Base-by-base conservation (phyloP, 1,284 basidiomycete species). In the Microbotryum silenes-acaulis region DNA sequence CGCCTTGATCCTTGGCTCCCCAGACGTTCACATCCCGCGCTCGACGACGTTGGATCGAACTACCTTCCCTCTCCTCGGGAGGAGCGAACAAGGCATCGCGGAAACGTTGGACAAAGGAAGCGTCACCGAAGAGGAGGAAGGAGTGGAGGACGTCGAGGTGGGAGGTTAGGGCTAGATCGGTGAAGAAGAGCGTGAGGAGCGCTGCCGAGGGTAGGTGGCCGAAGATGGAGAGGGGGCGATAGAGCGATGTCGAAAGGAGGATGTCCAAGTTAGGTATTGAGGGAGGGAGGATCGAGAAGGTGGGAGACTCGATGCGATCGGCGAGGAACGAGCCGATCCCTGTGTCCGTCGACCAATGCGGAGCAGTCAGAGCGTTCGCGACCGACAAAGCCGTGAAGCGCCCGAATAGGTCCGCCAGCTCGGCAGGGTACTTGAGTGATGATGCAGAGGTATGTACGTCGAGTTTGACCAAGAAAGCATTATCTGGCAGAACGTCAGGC, bases 131-230 rank as follows among this genome's bases (percentile, higher is more conserved):
- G 51, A 58, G 51, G 31, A 58, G 21, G 50, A 42, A 58, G 2
- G 49, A 51, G n/a, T 51, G 57, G 14, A 58, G 51, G n/a, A 58
- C 45, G 9, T 51, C 16, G 29, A 58, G 27, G 50, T 58, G 57
- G 12, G 57, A 44, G 7, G 31, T 14, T 10, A 58, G 57, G 7
- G 57, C 27, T n/a, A 58, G 44, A 27, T 58, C 51, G 50, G 57
- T 20, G 33, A 58, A 58, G 29, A 58, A 47, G 37, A 58, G 51
- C 21, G 51, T 51, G 29, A 58, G 51, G 21, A 58, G 45, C 21
- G 49, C 51, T 16, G 57, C 46, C 21, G 57, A 58, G n/a, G 57
- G 51, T 8, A 53, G 44, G 12, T n/a, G 57, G 14, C 33, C 57
- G 42, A 45, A 51, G 10, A 21, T 45, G 8, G 42, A 51, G 12